phyloP scores from a whole-genome alignment of 2,329 filamentous ascomycete species.

The Xylariaceae sp. region DNA sequence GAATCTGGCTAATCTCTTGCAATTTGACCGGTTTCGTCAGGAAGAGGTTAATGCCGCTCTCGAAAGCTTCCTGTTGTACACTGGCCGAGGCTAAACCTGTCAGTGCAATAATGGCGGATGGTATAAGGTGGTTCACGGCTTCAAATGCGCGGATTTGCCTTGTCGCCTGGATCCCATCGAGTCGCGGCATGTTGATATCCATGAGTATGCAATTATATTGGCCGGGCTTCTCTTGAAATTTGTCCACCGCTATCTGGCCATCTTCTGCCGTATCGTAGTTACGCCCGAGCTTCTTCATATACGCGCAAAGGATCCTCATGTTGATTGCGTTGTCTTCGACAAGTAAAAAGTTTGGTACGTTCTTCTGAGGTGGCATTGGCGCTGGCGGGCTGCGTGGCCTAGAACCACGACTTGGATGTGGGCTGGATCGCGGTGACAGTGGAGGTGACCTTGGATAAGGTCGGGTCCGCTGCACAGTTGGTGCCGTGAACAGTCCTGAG shows the following conservation, averaged over 20 bases:
- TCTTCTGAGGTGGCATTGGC: background rate
- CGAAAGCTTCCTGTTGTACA: constrained; percentile 54
- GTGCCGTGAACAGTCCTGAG: background rate
- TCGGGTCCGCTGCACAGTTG: background rate
- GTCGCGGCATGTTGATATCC: constrained; percentile 29
- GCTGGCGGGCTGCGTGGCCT: constrained; percentile 29
- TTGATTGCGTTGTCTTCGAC: constrained; percentile 53
- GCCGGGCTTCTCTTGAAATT: constrained; percentile 12
- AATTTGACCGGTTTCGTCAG: constrained; percentile 55
- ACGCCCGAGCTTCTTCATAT: constrained; percentile 39
- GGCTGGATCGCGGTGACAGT: constrained; percentile 14
- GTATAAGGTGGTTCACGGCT: constrained; percentile 42
- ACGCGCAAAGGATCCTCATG: constrained; percentile 40
- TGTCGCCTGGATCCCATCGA: constrained; percentile 25
- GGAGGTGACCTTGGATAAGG: constrained; percentile 6
- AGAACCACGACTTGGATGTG: background rate
- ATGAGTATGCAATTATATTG: constrained; percentile 25
- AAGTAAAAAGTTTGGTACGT: constrained; percentile 37
- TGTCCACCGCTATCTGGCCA: constrained; percentile 22
- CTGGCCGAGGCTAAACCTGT: constrained; percentile 53
- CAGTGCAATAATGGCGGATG: constrained; percentile 51
- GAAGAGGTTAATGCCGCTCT: constrained; percentile 54
- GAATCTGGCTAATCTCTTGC: constrained; percentile 35
- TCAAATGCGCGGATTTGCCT: constrained; percentile 23
- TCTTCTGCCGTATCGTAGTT: constrained; percentile 23